Percentiles rank a stretch among this genome's conserved stretches.
Conservation (phyloP, 2,329 filamentous ascomycete genomes). For the Raffaelea arxii region DNA sequence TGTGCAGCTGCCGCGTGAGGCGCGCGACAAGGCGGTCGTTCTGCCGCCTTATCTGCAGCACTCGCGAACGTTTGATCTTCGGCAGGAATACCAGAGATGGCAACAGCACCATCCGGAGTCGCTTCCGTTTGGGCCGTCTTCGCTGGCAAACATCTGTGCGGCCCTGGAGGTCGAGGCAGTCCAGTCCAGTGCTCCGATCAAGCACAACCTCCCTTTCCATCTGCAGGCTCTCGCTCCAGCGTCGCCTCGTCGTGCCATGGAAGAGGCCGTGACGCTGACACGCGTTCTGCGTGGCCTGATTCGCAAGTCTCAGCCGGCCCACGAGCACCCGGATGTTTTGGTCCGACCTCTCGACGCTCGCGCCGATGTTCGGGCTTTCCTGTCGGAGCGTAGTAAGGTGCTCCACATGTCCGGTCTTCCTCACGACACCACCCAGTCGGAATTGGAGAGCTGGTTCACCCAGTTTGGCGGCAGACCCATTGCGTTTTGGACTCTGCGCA, state of each 20-base stretch:
- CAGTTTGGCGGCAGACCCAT: constrained; percentile 97
- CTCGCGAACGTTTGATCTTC: constrained; percentile 91
- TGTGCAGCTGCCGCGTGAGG: constrained; percentile 93
- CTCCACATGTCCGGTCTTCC: constrained; percentile 95
- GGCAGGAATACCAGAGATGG: constrained; percentile 97
- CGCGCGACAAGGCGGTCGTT: constrained; percentile 95
- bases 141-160: constrained; percentile 94
- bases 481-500: constrained; percentile 97
- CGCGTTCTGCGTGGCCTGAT: constrained; percentile 87
- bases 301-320: constrained; percentile 87
- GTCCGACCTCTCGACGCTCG: constrained; percentile 93
- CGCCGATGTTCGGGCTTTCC: constrained; percentile 90
- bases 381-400: constrained; percentile 94
- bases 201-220: constrained; percentile 97
- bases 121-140: constrained; percentile 89
- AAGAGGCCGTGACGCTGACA: constrained; percentile 89
- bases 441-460: constrained; percentile 98
- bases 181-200: constrained; percentile 94
- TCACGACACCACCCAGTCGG: constrained; percentile 96
- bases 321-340: constrained; percentile 90
- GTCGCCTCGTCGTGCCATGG: constrained; percentile 91
- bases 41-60: constrained; percentile 95
- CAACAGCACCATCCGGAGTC: constrained; percentile 98
- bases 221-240: constrained; percentile 91
- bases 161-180: constrained; percentile 97